Conservation (phyloP, 306 rosid species). For the Alnus rubra region DNA sequence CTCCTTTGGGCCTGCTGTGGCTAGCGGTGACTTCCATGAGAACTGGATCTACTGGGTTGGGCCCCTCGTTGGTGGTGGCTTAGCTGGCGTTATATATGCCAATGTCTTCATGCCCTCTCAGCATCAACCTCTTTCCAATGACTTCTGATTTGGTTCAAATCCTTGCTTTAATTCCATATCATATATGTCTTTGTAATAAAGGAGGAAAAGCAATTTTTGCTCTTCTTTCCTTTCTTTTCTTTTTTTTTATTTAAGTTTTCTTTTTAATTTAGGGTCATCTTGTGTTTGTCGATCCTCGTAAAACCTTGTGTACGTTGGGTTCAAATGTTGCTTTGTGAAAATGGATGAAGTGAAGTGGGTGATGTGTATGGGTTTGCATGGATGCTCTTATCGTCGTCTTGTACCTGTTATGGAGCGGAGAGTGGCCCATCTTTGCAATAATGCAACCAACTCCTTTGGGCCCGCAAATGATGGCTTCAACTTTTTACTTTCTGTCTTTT, state of each 20-base stretch:
- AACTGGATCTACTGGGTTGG: slow-evolving; percentile 95
- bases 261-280: slow-evolving; percentile 13
- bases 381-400: neutral
- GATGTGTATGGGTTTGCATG: neutral
- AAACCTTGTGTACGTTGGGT: slow-evolving; percentile 12
- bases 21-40: slow-evolving; percentile 69
- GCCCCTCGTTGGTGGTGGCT: slow-evolving; percentile 80
- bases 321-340: slow-evolving; percentile 23
- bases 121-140: slow-evolving; percentile 57
- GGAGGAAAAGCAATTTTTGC: slow-evolving; percentile 29
- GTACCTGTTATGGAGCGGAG: neutral
- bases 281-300: slow-evolving; percentile 18
- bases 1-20: slow-evolving; percentile 90
- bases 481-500: neutral
- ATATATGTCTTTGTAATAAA: slow-evolving; percentile 24
- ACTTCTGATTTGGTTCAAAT: slow-evolving; percentile 11
- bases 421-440: slow-evolving; percentile 10
- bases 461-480: neutral
- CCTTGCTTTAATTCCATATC: neutral
- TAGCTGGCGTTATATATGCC: slow-evolving; percentile 84
- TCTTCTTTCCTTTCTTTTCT: slow-evolving; percentile 16
- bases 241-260: neutral
- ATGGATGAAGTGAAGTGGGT: slow-evolving; percentile 19
- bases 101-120: slow-evolving; percentile 56
- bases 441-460: slow-evolving; percentile 2